Base-by-base conservation (phyloP, 768 basidiomycete genomes). In the Tylopilus cervinicoccineus region DNA sequence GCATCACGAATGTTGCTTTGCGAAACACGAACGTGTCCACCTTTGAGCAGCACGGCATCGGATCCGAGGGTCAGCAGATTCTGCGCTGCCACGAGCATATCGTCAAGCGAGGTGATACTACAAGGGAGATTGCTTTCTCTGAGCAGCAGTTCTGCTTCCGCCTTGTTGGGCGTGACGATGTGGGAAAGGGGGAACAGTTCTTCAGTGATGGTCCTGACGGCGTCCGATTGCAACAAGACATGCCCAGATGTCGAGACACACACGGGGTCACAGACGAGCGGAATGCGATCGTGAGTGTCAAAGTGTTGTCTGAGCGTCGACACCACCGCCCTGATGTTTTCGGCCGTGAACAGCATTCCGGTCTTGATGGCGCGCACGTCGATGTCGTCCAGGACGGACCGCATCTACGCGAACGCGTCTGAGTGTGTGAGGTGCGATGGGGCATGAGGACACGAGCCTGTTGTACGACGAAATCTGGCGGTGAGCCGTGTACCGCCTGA, bases 201-300 rank as follows among this genome's bases (percentile, higher is more conserved):
- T 0, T 67, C 47, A 7, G 80, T 72, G 51, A 96, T 57, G 3
- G 75, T 72, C 8, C 74, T 63, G 46, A 93, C 60, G 0, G 93
- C 91, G 11, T 80, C 76, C 14, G 76, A 68, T 6, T 83, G 74
- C 9, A 96, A 74, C 1, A 97, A 75, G 7, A 75, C 79, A 60
- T 93, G 88, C 2, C 92, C 92, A 0, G 89, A 91, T 0, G 93
- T 95, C 4, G 90, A 91, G 2, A 95, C 88, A 59, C 84, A 92
- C 10, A 97, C 93, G 0, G 93, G 93, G 61, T 97, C 93, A 51
- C 89, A 81, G 23, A 95, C 79, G 17, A 93, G 69, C 1, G 81
- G 79, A 0, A 83, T 76, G 24, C 67, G 53, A 10, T 50, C 50
- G 11, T 59, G 52, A 6, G 48, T 29, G 16, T 56, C 44, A 58